Percentiles rank a stretch among this genome's conserved stretches.
Evolutionary conservation across 2,329 filamentous ascomycete genomes (phyloP).

Genomic region (Diaporthe sp.): DNA sequence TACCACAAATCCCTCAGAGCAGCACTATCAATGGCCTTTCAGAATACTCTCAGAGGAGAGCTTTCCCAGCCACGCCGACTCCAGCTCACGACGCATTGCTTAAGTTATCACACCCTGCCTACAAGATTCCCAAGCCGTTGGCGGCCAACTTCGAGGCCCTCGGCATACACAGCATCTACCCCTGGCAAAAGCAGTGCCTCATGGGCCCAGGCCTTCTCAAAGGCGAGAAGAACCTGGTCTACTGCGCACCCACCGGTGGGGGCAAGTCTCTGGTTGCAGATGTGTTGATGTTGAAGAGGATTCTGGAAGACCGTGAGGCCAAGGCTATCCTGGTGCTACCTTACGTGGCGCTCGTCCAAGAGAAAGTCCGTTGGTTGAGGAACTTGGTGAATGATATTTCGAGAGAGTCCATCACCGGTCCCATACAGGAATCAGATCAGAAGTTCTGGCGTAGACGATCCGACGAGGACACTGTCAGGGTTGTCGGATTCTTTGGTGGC

Average conservation of each 20-base stretch:
- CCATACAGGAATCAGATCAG: slow-evolving; percentile 47
- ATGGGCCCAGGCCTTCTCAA: slow-evolving; percentile 72
- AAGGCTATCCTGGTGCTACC: slow-evolving; percentile 81
- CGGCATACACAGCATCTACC: slow-evolving; percentile 80
- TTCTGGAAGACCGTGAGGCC: slow-evolving; percentile 70
- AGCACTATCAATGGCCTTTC: slow-evolving; percentile 44
- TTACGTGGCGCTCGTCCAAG: slow-evolving; percentile 83
- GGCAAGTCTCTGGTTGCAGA: slow-evolving; percentile 82
- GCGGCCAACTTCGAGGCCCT: slow-evolving; percentile 72
- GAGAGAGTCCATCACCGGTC: slow-evolving; percentile 47
- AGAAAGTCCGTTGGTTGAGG: slow-evolving; percentile 81
- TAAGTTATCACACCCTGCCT: slow-evolving; percentile 70
- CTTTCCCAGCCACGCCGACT: slow-evolving; percentile 64
- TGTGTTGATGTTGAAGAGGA: slow-evolving; percentile 77
- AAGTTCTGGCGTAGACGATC: slow-evolving; percentile 64
- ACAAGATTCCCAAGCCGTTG: slow-evolving; percentile 69
- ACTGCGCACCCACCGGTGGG: slow-evolving; percentile 81
- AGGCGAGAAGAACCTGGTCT: slow-evolving; percentile 78
- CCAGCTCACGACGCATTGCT: slow-evolving; percentile 64
- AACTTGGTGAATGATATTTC: slow-evolving; percentile 71
- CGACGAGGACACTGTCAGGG: slow-evolving; percentile 68
- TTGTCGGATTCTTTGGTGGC: slow-evolving; percentile 81
- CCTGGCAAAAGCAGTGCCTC: slow-evolving; percentile 82
- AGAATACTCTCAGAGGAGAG: slow-evolving; percentile 68
- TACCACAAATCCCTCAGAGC: slow-evolving; percentile 1